These are phyloP conservation scores for Brassica balearica DNA, from an alignment of 441 rosid species.

Conservation along the genomic window DNA sequence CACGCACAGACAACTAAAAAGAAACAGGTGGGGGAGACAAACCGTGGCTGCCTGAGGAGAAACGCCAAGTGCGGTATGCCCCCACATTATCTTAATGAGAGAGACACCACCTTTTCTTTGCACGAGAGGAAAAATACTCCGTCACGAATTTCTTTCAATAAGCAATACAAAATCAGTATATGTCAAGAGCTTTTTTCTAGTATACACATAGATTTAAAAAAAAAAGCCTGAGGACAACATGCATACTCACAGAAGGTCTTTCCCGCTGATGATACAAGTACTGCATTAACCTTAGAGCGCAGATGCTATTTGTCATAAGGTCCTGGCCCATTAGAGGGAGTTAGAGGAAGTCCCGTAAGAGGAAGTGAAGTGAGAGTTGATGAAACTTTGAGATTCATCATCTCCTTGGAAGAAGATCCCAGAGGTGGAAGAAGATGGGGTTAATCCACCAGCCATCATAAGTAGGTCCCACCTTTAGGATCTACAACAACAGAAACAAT, in stretches of 20 bases:
- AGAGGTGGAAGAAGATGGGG: no score
- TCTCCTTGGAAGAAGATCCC: no score
- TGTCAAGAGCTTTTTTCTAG: constrained; percentile 22
- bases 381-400: no score
- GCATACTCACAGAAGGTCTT: constrained; percentile 76
- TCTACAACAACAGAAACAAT: no score
- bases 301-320: constrained; percentile 83
- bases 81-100: constrained; percentile 90
- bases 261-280: constrained; percentile 94
- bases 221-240: no score
- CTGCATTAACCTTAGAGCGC: constrained; percentile 97
- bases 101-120: constrained; percentile 98
- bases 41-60: constrained; percentile 98
- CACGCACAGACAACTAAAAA: background rate
- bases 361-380: no score
- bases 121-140: constrained; percentile 94
- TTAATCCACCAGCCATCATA: no score
- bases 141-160: constrained; percentile 96
- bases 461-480: no score
- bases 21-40: constrained; percentile 32
- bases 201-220: background rate
- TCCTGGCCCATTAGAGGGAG: constrained; percentile 45
- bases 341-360: no score
- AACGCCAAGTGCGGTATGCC: constrained; percentile 87
- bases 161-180: constrained; percentile 53